A percentile compares a stretch with the other conserved stretches of the same genome.
These are phyloP conservation scores for Cytospora paraplurivora DNA, from an alignment of 2,329 filamentous ascomycete species.

Conservation along the genomic window DNA sequence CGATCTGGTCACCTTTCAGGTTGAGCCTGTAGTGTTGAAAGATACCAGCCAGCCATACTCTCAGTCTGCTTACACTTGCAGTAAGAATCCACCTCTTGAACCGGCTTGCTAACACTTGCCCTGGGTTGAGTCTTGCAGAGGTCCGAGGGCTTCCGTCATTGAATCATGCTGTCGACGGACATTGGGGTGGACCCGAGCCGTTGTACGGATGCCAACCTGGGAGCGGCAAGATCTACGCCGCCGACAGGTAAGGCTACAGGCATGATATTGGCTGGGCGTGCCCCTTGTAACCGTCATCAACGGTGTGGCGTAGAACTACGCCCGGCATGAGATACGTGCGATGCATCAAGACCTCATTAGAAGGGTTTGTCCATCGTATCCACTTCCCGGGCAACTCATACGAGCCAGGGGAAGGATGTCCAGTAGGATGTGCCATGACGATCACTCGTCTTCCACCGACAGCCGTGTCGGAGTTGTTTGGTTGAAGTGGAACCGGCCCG, in stretches of 20 bases:
- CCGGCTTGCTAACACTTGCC: neutral
- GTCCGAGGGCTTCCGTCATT: too few species aligned
- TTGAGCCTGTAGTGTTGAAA: neutral
- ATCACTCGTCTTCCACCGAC: neutral
- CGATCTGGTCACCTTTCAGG: neutral
- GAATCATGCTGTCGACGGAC: too few species aligned
- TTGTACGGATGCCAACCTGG: too few species aligned
- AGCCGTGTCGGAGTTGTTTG: neutral
- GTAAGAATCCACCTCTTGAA: neutral
- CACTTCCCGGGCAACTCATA: neutral
- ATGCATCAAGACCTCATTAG: neutral
- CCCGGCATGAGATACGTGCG: neutral
- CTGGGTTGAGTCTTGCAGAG: too few species aligned
- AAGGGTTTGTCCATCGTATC: neutral
- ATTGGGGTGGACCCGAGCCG: too few species aligned
- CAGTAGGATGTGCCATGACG: neutral
- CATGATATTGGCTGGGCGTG: neutral
- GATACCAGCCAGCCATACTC: too few species aligned
- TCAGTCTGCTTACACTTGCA: neutral
- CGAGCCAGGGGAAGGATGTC: neutral
- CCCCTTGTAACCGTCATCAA: neutral
- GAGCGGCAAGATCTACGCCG: too few species aligned
- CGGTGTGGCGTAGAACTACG: neutral
- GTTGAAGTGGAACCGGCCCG: slow-evolving; percentile 13
- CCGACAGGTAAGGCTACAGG: too few species aligned